Base-by-base conservation (phyloP, 2,329 filamentous ascomycete genomes). In the Alternaria angustiovoidea region DNA sequence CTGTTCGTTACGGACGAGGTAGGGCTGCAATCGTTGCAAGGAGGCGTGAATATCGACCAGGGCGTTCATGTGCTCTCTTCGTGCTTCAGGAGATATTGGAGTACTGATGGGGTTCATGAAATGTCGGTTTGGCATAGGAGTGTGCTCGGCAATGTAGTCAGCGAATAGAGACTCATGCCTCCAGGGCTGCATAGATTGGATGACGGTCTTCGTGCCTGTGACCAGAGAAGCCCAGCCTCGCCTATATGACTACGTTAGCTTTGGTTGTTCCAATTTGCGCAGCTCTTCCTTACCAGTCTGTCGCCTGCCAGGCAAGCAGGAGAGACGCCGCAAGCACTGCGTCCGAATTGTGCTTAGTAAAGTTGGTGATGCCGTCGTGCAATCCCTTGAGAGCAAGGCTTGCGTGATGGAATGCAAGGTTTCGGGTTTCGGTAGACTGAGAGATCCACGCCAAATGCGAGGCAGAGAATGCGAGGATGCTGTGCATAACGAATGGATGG, bases 281-380 rank as follows among this genome's bases (percentile, higher is more conserved):
- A 14, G 6, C 12, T 26, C n/a, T 32, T 82, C 89, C 57, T 84
- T 86, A 96, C 94, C 94, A 98, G 82, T 98, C 94, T 61, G 90
- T 95, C 57, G 93, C 92, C 82, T 98, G 94, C 94, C 95, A 98
- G 38, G 94, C 96, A 51, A 99, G 86, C 48, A 98, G 87, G 44
- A 97, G 88, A 26, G 94, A 97, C 32, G 94, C 92, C 26, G 94
- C 94, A 55, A 99, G 86, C 63, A 97, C 90, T 43, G 94, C 93
- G 80, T 99, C 94, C 2, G 93, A 94, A 62, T 93, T 96, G 53
- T 91, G 88, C 70, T 88, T 89, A 2, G 91, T 96, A 79, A 98
- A 97, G 20, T 86, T 86, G 44, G 89, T 88, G 68, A 98, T 94
- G 28, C 93, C 93, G 73, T 94, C 91, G 73, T 97, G 93, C 48